Conservation (phyloP, 1,284 basidiomycete genomes). For the Trametes pubescens region DNA sequence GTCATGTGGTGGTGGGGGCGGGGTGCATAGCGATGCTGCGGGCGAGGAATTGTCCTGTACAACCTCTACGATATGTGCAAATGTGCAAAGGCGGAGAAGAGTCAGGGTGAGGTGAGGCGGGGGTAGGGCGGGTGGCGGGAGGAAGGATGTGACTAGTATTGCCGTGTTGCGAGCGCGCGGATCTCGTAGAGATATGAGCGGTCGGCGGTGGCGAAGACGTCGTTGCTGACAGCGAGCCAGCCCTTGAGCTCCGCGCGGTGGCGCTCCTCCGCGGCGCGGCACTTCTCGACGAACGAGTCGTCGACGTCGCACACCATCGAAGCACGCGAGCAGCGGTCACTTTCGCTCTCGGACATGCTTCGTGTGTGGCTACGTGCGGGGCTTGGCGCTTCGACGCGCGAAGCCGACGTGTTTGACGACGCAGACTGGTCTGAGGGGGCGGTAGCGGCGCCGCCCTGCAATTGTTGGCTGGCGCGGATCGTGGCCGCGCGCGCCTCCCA, state of each 20-base stretch:
- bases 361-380: constrained; percentile 70
- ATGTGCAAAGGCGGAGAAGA: constrained; percentile 18
- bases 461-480: constrained; percentile 71
- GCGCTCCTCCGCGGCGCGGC: constrained; percentile 79
- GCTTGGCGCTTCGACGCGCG: constrained; percentile 50
- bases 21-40: constrained; percentile 18
- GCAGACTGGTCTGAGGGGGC: constrained; percentile 45
- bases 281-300: constrained; percentile 74
- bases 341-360: constrained; percentile 75
- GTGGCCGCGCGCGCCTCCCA: constrained; percentile 81
- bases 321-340: constrained; percentile 77
- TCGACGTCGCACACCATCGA: constrained; percentile 79
- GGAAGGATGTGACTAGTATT: constrained; percentile 57
- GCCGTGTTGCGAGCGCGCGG: constrained; percentile 79
- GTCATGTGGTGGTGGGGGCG: constrained; percentile 16
- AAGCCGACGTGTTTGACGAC: constrained; percentile 42
- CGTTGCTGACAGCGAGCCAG: constrained; percentile 62
- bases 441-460: constrained; percentile 37
- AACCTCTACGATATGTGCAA: constrained; percentile 31
- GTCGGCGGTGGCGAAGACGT: constrained; percentile 57
- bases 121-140: constrained; percentile 11
- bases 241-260: constrained; percentile 84
- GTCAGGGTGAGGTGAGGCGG: constrained; percentile 34
- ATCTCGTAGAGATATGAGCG: constrained; percentile 79
- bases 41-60: constrained; percentile 27